phyloP scores from a whole-genome alignment of 306 rosid species.

The Oemleria cerasiformis region DNA sequence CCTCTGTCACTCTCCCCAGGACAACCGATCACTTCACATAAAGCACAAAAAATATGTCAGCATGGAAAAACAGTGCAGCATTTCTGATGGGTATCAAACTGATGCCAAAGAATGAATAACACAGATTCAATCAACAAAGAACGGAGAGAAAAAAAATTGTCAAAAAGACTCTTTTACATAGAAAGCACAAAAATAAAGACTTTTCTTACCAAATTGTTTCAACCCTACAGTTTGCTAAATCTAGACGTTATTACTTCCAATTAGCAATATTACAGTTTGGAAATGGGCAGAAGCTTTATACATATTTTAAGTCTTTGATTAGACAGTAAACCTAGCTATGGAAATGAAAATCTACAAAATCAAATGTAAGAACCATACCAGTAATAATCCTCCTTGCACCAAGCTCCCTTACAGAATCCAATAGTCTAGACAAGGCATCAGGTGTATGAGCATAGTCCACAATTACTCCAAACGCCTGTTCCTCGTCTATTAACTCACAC shows the following conservation, averaged over 20 bases:
- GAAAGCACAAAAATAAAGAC: background rate
- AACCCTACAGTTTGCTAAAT: background rate
- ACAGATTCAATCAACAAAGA: too few relatives aligned
- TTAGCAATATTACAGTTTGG: background rate
- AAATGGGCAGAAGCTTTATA: background rate
- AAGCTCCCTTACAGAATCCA: slow-evolving; percentile 93
- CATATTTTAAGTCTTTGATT: background rate
- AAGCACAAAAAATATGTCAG: slow-evolving; percentile 20
- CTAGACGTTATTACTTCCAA: slow-evolving; percentile 2
- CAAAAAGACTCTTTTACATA: background rate
- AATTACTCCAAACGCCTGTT: slow-evolving; percentile 89
- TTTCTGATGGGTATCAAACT: background rate
- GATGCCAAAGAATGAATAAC: background rate
- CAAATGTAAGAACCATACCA: slow-evolving; percentile 49
- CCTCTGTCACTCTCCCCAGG: slow-evolving; percentile 77
- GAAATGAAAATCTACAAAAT: background rate
- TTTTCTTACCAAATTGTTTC: slow-evolving; percentile 3
- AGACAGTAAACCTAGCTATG: background rate
- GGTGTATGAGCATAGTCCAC: slow-evolving; percentile 97
- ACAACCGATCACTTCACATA: slow-evolving; percentile 69
- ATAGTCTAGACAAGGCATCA: slow-evolving; percentile 82
- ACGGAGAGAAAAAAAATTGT: background rate
- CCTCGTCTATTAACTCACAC: slow-evolving; percentile 94
- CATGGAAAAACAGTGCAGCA: slow-evolving; percentile 2
- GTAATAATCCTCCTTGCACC: slow-evolving; percentile 83